Conservation (phyloP, 2,329 filamentous ascomycete genomes). For the Zymoseptoria ardabiliae region DNA sequence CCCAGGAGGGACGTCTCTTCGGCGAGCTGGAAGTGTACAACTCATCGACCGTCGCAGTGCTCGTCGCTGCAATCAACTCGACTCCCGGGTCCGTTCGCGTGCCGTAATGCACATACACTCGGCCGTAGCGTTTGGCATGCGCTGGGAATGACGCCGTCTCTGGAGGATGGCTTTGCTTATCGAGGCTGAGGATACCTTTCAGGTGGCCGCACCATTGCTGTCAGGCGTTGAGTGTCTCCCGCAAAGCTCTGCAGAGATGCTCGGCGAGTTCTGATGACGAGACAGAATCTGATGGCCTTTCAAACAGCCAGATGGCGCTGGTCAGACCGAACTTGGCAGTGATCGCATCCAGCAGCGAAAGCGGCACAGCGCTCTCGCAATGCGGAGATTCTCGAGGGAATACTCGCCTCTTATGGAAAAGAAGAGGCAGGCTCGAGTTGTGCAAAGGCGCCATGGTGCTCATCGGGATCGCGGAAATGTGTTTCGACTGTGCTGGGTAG, state of each 20-base stretch:
- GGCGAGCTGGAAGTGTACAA: neutral
- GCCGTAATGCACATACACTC: constrained; percentile 5
- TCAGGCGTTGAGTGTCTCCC: neutral
- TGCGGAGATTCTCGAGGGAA: neutral
- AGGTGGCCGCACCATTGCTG: constrained; percentile 4
- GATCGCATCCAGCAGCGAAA: constrained; percentile 4
- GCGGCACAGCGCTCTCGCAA: neutral
- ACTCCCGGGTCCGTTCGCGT: constrained; percentile 1
- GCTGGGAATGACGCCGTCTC: constrained; percentile 1
- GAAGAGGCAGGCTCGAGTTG: neutral
- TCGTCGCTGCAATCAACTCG: constrained; percentile 1
- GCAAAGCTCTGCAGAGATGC: constrained; percentile 1
- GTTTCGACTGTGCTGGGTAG: neutral
- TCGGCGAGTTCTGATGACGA: neutral
- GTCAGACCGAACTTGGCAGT: constrained; percentile 6
- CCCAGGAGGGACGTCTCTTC: neutral
- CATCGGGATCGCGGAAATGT: too few species aligned
- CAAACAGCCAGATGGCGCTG: constrained; percentile 4
- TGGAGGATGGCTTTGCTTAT: neutral
- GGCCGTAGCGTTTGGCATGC: constrained; percentile 4
- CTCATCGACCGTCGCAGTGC: neutral
- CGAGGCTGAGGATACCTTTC: neutral
- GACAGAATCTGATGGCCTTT: constrained; percentile 1
- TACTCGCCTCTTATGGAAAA: neutral
- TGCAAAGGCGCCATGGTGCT: neutral